Evolutionary conservation across 192 early-diverging fungal species (phyloP).

Genomic region (Linderina pennispora): DNA sequence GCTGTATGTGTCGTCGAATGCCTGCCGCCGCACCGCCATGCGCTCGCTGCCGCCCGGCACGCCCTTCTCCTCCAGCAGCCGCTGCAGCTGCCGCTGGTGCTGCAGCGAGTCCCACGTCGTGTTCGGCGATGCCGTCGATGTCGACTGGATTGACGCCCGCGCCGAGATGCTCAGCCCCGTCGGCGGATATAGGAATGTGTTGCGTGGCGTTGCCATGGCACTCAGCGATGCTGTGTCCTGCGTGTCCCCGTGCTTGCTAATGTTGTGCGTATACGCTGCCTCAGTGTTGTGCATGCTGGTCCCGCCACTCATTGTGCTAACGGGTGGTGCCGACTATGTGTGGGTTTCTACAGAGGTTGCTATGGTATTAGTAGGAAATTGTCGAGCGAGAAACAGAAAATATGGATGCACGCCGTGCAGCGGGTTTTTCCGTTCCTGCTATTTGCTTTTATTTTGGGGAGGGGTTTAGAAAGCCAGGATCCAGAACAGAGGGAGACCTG

Average conservation of each 20-base stretch:
- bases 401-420: too few species aligned
- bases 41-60: neutral
- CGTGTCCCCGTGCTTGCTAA: conserved; percentile 23
- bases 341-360: too few species aligned
- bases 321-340: too few species aligned
- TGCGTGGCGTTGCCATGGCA: conserved; percentile 45
- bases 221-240: conserved; percentile 42
- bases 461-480: too few species aligned
- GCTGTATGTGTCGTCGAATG: conserved; percentile 43
- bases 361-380: too few species aligned
- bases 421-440: too few species aligned
- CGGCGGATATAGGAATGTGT: conserved; percentile 41
- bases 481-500: too few species aligned
- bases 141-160: conserved; percentile 2
- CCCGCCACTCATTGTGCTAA: conserved; percentile 42
- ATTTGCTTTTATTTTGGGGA: too few species aligned
- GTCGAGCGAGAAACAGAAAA: too few species aligned
- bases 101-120: conserved; percentile 29
- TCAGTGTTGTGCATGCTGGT: conserved; percentile 30
- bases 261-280: too few species aligned
- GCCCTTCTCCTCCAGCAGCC: conserved; percentile 27
- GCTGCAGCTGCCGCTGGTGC: conserved; percentile 34
- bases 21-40: conserved; percentile 1
- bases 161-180: conserved; percentile 30
- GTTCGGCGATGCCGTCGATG: neutral